phyloP scores from a whole-genome alignment of 2,329 filamentous ascomycete species.

The Xylariaceae sp. region DNA sequence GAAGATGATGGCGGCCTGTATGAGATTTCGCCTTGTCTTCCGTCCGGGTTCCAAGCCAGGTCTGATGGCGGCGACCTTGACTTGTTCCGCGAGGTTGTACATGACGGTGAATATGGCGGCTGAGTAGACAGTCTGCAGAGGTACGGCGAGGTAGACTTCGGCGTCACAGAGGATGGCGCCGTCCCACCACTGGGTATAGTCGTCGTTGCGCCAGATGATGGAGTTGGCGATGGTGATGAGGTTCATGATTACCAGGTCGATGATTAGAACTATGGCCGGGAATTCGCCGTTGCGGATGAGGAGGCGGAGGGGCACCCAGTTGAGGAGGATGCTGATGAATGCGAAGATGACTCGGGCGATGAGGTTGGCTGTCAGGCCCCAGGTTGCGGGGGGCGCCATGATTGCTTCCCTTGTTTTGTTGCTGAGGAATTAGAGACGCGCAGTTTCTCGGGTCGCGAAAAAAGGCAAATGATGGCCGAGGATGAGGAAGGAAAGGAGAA shows the following conservation, averaged over 20 bases:
- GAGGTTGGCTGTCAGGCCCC: conserved; percentile 40
- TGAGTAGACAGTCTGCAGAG: conserved; percentile 40
- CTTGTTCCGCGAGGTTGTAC: conserved; percentile 47
- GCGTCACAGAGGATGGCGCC: conserved; percentile 52
- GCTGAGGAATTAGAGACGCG: background rate
- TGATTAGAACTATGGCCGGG: conserved; percentile 46
- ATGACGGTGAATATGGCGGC: conserved; percentile 51
- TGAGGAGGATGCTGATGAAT: conserved; percentile 40
- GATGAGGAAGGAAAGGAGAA: background rate
- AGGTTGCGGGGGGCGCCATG: conserved; percentile 16
- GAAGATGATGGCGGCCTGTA: conserved; percentile 52
- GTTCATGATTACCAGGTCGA: conserved; percentile 42
- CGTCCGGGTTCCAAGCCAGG: conserved; percentile 35
- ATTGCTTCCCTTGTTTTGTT: background rate
- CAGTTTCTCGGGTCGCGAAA: too few relatives aligned
- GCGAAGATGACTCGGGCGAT: conserved; percentile 44
- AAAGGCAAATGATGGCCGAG: background rate
- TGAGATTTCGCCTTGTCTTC: conserved; percentile 37
- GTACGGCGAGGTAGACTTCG: conserved; percentile 35
- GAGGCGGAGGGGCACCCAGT: conserved; percentile 46
- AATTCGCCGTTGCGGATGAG: conserved; percentile 50
- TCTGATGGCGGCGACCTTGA: conserved; percentile 37
- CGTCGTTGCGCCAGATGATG: conserved; percentile 48
- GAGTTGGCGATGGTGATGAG: conserved; percentile 45
- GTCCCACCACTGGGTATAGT: conserved; percentile 45